phyloP scores from a whole-genome alignment of 192 early-diverging fungal genomes.

The Backusella tarrabulga region DNA sequence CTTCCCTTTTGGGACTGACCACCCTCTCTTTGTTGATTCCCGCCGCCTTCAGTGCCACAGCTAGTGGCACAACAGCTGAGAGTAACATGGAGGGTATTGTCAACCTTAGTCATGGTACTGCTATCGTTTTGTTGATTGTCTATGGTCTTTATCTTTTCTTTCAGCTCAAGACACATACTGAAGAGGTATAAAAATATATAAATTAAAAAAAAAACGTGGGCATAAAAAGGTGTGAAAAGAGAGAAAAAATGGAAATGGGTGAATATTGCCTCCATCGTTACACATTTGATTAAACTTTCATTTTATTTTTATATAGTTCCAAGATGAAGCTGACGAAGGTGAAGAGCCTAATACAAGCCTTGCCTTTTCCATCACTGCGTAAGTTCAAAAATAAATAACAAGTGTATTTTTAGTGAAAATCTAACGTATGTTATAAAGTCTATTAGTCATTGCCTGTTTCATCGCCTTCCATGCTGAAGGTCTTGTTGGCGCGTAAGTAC shows the following conservation, averaged over 20 bases:
- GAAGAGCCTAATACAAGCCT: conserved; percentile 59
- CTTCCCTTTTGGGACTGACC: conserved; percentile 62
- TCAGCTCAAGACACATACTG: conserved; percentile 85
- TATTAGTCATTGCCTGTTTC: conserved; percentile 61
- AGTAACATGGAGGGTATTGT: conserved; percentile 40
- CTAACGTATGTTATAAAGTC: conserved; percentile 8
- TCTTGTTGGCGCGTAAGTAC: conserved; percentile 65
- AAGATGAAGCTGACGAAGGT: conserved; percentile 48
- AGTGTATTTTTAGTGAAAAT: not conserved
- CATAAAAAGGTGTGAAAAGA: not conserved
- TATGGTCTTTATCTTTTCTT: conserved; percentile 76
- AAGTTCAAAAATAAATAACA: conserved; percentile 24
- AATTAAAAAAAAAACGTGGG: not conserved
- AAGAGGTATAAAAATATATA: conserved; percentile 31
- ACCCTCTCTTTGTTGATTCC: conserved; percentile 68
- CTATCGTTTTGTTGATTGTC: conserved; percentile 66
- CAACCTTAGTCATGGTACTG: conserved; percentile 62
- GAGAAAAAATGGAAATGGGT: not conserved
- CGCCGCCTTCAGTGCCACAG: conserved; percentile 63
- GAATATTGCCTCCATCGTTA: not conserved
- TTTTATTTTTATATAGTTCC: conserved; percentile 18
- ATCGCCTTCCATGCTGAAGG: conserved; percentile 80
- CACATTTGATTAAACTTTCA: not conserved
- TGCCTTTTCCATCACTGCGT: conserved; percentile 49
- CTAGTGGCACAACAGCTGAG: conserved; percentile 42